These are phyloP conservation scores for Colletotrichum ledebouriae DNA, from an alignment of 2,329 filamentous ascomycete species.

Conservation along the genomic window DNA sequence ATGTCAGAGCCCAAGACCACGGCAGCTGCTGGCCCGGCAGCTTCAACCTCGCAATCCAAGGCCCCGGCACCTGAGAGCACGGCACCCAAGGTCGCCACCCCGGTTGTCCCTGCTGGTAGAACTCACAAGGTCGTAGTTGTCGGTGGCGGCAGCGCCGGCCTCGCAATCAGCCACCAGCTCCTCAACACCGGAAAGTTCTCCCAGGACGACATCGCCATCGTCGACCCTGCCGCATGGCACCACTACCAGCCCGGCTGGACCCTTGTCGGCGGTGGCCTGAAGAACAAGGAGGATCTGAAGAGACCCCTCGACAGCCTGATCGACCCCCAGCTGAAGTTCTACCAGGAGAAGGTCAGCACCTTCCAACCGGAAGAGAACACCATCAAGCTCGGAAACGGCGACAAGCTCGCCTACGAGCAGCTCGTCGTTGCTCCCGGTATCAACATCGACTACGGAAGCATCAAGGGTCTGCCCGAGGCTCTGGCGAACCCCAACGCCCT, in stretches of 20 bases:
- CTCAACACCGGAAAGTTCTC: conserved; percentile 69
- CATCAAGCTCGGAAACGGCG: conserved; percentile 67
- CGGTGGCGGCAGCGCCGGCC: conserved; percentile 75
- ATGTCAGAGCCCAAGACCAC: too few species aligned
- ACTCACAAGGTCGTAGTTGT: conserved; percentile 75
- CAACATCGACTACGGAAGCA: conserved; percentile 61
- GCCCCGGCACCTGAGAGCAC: not conserved
- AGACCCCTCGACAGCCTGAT: conserved; percentile 64
- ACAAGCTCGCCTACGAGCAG: conserved; percentile 72
- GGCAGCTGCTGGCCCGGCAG: too few species aligned
- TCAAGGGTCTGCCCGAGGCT: conserved; percentile 70
- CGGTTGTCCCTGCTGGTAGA: conserved; percentile 12
- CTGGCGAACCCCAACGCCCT: conserved; percentile 60
- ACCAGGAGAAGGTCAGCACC: conserved; percentile 63
- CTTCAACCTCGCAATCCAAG: too few species aligned
- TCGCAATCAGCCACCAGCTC: conserved; percentile 77
- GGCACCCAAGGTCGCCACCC: not conserved
- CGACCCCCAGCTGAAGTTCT: conserved; percentile 72
- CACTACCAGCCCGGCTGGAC: conserved; percentile 80
- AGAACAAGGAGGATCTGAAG: conserved; percentile 70
- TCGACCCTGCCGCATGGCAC: conserved; percentile 74
- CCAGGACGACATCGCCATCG: conserved; percentile 72
- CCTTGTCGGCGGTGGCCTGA: conserved; percentile 75
- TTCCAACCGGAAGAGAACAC: conserved; percentile 70
- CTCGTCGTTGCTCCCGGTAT: conserved; percentile 73